Conservation (phyloP, 2,329 filamentous ascomycete genomes). For the Botrytis deweyae region DNA sequence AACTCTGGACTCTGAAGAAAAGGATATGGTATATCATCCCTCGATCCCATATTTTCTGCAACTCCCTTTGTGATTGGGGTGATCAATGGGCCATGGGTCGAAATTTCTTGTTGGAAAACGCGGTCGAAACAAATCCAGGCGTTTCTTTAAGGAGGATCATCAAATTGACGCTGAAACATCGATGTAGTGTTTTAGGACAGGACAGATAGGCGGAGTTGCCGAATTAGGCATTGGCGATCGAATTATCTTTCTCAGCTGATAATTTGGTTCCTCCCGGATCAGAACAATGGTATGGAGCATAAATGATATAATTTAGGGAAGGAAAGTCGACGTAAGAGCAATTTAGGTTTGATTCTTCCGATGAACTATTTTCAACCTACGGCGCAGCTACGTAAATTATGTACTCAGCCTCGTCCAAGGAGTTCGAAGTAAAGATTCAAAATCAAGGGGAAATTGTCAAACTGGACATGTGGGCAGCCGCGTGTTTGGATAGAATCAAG, state of each 20-base stretch:
- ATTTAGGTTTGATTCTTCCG: background rate
- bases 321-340: background rate
- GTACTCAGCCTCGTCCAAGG: background rate
- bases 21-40: background rate
- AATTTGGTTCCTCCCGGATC: background rate
- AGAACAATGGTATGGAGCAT: background rate
- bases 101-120: background rate
- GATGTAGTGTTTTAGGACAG: slow-evolving; percentile 2
- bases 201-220: background rate
- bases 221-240: background rate
- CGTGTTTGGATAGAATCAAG: background rate
- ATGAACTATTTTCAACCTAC: background rate
- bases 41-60: background rate
- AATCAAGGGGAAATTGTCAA: slow-evolving; percentile 4
- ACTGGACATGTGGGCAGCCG: slow-evolving; percentile 2
- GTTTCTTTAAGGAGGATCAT: background rate
- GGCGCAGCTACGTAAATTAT: background rate
- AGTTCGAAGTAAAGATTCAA: slow-evolving; percentile 4
- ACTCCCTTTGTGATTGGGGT: background rate
- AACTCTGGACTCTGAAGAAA: background rate
- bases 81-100: background rate
- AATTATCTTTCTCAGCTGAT: background rate
- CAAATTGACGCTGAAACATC: slow-evolving; percentile 5
- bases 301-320: background rate
- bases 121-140: background rate